These are phyloP conservation scores for Graphilbum ipis-grandicollis DNA, from an alignment of 2,329 filamentous ascomycete species.

Conservation along the genomic window DNA sequence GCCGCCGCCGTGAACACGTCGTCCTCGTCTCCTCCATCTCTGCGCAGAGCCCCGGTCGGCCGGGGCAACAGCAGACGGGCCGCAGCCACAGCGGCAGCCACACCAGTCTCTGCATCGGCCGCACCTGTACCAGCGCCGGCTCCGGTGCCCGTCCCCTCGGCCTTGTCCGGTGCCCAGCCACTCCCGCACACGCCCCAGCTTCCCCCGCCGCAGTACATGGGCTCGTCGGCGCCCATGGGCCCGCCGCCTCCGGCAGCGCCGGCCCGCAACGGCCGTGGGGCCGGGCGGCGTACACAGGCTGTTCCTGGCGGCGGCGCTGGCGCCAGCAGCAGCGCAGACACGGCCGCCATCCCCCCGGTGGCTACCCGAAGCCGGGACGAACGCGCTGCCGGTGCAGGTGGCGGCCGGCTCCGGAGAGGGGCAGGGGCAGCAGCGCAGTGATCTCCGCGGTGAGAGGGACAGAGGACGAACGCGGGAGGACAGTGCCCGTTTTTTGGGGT, in stretches of 20 bases:
- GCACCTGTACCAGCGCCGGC: neutral
- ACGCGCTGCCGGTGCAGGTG: conserved; percentile 11
- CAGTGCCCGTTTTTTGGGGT: too few species aligned
- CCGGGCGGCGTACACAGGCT: too few species aligned
- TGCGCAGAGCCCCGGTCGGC: neutral
- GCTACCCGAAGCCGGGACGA: conserved; percentile 15
- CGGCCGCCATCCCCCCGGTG: too few species aligned
- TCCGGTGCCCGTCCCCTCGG: too few species aligned
- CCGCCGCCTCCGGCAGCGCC: conserved; percentile 3
- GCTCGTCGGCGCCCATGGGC: conserved; percentile 1
- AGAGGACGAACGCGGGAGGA: too few species aligned
- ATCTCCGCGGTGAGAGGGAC: neutral
- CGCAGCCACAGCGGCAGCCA: neutral
- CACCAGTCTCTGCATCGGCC: neutral
- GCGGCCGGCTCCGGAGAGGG: neutral
- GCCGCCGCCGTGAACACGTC: neutral
- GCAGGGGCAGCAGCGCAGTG: neutral
- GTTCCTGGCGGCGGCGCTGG: too few species aligned
- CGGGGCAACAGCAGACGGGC: too few species aligned
- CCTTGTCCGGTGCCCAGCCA: too few species aligned
- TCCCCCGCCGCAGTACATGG: neutral
- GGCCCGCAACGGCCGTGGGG: neutral
- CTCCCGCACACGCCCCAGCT: neutral
- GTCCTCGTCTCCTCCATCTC: neutral
- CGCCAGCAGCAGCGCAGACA: neutral